Conservation (phyloP, 1,284 basidiomycete genomes). For the Austroboletus niveus region DNA sequence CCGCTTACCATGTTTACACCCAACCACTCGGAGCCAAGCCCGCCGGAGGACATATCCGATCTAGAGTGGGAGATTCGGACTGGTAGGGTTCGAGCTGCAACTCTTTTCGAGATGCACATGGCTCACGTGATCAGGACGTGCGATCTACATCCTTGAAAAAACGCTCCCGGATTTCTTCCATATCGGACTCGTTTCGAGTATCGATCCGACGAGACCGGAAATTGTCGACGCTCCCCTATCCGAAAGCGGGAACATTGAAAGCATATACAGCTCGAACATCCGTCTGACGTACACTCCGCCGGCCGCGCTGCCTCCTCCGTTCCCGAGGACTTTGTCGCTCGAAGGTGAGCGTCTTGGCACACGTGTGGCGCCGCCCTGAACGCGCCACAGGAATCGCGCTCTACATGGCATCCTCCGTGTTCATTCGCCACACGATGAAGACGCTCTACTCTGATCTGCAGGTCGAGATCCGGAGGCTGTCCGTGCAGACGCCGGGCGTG, state of each 20-base stretch:
- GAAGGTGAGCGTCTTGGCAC: conserved; percentile 52
- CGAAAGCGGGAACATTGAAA: conserved; percentile 35
- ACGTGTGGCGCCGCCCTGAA: background rate
- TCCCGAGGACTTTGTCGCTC: conserved; percentile 63
- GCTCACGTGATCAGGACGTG: conserved; percentile 51
- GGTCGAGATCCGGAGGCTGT: conserved; percentile 52
- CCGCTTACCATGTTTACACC: conserved; percentile 31
- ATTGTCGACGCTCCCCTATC: conserved; percentile 17
- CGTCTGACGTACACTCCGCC: conserved; percentile 66
- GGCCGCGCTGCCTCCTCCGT: conserved; percentile 58
- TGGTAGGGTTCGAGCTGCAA: conserved; percentile 38
- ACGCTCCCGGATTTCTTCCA: conserved; percentile 74
- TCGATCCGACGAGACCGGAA: conserved; percentile 40
- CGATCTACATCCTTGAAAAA: conserved; percentile 62
- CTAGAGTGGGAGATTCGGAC: conserved; percentile 68
- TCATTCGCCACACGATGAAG: conserved; percentile 70
- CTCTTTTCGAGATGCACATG: conserved; percentile 25
- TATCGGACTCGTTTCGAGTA: conserved; percentile 57
- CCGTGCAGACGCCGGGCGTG: conserved; percentile 30
- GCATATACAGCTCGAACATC: conserved; percentile 56
- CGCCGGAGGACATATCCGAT: conserved; percentile 30
- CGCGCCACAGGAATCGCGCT: conserved; percentile 55
- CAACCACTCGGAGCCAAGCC: conserved; percentile 11
- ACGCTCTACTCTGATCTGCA: conserved; percentile 66
- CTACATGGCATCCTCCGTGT: conserved; percentile 66